Conservation (phyloP, 2,329 filamentous ascomycete species). For the Colletotrichum tabaci region DNA sequence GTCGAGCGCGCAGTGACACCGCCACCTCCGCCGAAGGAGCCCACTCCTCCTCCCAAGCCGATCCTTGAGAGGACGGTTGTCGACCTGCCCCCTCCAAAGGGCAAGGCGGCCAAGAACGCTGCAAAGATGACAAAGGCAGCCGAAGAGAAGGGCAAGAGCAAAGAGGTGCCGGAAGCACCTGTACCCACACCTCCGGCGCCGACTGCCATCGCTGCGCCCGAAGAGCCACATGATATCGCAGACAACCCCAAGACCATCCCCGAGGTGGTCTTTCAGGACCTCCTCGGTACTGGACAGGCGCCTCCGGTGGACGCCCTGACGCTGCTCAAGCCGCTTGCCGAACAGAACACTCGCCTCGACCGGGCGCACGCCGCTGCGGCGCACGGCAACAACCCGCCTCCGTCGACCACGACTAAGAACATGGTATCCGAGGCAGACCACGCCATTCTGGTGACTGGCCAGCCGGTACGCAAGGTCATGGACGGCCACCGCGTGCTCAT, state of each 20-base stretch:
- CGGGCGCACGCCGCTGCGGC: constrained; percentile 19
- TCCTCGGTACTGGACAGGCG: constrained; percentile 23
- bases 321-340: constrained; percentile 55
- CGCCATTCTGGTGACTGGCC: constrained; percentile 67
- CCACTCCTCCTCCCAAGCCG: constrained; percentile 34
- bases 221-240: constrained; percentile 35
- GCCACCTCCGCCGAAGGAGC: constrained; percentile 38
- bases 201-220: constrained; percentile 7
- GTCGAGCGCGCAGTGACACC: constrained; percentile 32
- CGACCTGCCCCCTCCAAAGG: constrained; percentile 43
- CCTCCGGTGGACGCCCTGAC: constrained; percentile 51
- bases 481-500: constrained; percentile 79
- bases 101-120: constrained; percentile 44
- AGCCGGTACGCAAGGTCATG: constrained; percentile 72
- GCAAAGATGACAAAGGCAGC: constrained; percentile 42
- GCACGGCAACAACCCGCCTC: constrained; percentile 31
- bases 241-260: constrained; percentile 41
- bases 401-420: constrained; percentile 56
- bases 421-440: constrained; percentile 70
- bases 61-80: constrained; percentile 46
- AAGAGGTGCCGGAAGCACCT: constrained; percentile 20
- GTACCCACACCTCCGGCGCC: constrained; percentile 17
- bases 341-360: constrained; percentile 38
- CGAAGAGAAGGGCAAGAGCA: constrained; percentile 42
- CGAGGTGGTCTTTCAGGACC: constrained; percentile 39